Percentiles rank a stretch among this genome's conserved stretches.
phyloP scores from a whole-genome alignment of 257 asterid species.

The Cynanchum wilfordii region DNA sequence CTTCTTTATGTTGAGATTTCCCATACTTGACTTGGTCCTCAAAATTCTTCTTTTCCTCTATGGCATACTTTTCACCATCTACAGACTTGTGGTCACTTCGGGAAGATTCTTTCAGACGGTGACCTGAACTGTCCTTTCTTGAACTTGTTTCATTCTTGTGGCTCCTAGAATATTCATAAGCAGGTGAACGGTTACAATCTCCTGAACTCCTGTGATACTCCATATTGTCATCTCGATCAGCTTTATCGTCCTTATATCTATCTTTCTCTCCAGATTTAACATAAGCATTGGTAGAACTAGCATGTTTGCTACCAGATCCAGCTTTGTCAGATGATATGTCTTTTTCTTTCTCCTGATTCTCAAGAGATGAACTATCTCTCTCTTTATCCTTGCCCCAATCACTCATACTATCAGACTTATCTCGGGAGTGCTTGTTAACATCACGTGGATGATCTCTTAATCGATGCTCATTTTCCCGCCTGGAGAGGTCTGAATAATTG shows the following conservation, averaged over 20 bases:
- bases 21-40: slow-evolving; percentile 31
- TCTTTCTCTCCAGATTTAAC: slow-evolving; percentile 31
- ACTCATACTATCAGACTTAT: slow-evolving; percentile 44
- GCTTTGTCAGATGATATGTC: slow-evolving; percentile 42
- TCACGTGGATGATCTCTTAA: slow-evolving; percentile 48
- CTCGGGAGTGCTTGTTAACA: slow-evolving; percentile 38
- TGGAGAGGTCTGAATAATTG: slow-evolving; percentile 30
- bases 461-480: slow-evolving; percentile 48
- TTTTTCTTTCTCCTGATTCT: slow-evolving; percentile 24
- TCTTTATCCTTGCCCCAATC: slow-evolving; percentile 42
- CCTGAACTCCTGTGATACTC: slow-evolving; percentile 33
- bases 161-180: slow-evolving; percentile 47
- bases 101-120: slow-evolving; percentile 46
- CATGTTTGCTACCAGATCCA: slow-evolving; percentile 55
- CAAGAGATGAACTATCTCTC: slow-evolving; percentile 22
- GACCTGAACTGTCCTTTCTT: slow-evolving; percentile 43
- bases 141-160: slow-evolving; percentile 41
- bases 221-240: slow-evolving; percentile 41
- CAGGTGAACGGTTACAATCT: slow-evolving; percentile 41
- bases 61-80: slow-evolving; percentile 30
- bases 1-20: slow-evolving; percentile 31
- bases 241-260: slow-evolving; percentile 40
- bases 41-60: slow-evolving; percentile 43
- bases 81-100: slow-evolving; percentile 36
- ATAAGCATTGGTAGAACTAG: slow-evolving; percentile 33